Evolutionary conservation across 2,329 filamentous ascomycete species (phyloP), one percentile per base, ranked within the genome.

Genomic region (Xylaria sp.): DNA sequence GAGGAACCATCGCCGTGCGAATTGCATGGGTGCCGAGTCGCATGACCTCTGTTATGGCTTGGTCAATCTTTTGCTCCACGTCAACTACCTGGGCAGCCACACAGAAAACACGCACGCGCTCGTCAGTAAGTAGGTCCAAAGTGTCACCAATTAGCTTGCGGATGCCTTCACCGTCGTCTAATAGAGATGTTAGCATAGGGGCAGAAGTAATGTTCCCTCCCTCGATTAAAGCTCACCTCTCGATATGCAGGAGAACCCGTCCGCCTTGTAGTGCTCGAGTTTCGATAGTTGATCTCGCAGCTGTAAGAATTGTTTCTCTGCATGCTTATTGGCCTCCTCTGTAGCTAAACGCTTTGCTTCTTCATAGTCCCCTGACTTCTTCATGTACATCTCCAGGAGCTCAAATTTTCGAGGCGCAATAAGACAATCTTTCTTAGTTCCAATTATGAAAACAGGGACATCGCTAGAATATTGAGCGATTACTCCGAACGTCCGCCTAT

Each of bases 61-160:
- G 67, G 48, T 69, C 54, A 59, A 69, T 63, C 59, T 69, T 63
- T 56, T 69, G 63, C 48, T 69, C 63, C 4, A 69, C 63, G 56
- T 66, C 63, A 31, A 69, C 59, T 13, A 66, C 63, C n/a, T 69
- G 67, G 56, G 67, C 67, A 26, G 67, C 67, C 38, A 60, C 63
- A 63, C 63, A 69, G 59, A 66, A 63, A 46, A 66, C 67, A 69
- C 67, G 67, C 59, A 66, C 67, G 31, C 67, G 63, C 40, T 69
- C 67, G 59, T 66, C 67, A 31, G 63, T 33, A 40, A 66, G 53
- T 9, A 68, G 44, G 23, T 69, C 67, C 15, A 63, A 20, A n/a
- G 53, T 69, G n/a, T 66, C 40, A 15, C 40, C 23, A 11, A 66
- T 53, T 2, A 69, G 59, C 40, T 56, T 59, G 13, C 63, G 59